Evolutionary conservation across 169 alveolate genomes (phyloP), one percentile per base, ranked within the genome.

Genomic region (Eimeria sp.): DNA sequence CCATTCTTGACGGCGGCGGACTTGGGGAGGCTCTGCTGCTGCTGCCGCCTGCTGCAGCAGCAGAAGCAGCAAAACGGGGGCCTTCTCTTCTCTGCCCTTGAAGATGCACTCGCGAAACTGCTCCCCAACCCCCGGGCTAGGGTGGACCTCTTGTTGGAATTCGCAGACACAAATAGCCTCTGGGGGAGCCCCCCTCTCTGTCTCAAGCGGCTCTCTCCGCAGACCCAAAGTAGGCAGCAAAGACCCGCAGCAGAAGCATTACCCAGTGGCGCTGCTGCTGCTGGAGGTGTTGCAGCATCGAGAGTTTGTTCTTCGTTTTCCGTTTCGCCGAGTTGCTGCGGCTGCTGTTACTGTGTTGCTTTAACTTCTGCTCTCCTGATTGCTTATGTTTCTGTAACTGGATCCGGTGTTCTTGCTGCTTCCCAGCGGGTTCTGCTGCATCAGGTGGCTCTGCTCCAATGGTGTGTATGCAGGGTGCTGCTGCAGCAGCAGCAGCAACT

Each of bases 11-110:
- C 58, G 5, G 40, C 87, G 9, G 49, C 27, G 30, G 87, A 76
- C 22, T 40, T 76, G 87, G 16, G 40, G 87, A 14, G 49, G n/a
- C 61, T 76, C 40, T 76, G 87, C 87, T 43, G 87, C 61, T 76
- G 87, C 61, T 76, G 87, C 87, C n/a, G 70, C n/a, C 20, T 61
- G 70, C 70, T 61, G 87, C 87, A 16, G 87, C 87, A 43, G 54
- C 87, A 76, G 57, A 45, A 73, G 61, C 87, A 76, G 87, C 87
- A 45, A 34, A 18, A 27, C 22, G 63, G 63, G 63, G 87, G 87
- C 30, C 87, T 76, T 14, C 63, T 76, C 63, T 34, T 9, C 63
- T 7, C 34, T 43, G 27, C 87, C 18, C 87, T 76, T 76, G 87
- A 76, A 43, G 87, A 20, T 22, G 58, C 87, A 0, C 61, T 76